Percentiles rank a stretch among this genome's conserved stretches.
Conservation (phyloP, 2,329 filamentous ascomycete species). For the Fusarium sp. region DNA sequence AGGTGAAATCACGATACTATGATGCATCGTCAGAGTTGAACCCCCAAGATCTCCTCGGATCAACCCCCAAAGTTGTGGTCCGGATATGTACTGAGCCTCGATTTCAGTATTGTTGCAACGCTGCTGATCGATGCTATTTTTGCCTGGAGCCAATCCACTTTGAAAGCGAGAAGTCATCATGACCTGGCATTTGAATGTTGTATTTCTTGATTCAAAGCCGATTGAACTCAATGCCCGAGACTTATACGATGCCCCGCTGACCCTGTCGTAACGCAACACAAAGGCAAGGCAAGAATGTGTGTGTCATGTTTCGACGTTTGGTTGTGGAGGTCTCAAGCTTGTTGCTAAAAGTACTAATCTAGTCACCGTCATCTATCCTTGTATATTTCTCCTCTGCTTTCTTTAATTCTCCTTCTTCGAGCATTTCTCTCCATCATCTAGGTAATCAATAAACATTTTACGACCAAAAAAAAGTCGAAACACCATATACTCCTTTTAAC, state of each 20-base stretch:
- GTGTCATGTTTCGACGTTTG: conserved; percentile 17
- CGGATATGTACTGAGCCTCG: not conserved
- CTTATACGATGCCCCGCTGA: conserved; percentile 18
- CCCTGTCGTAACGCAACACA: conserved; percentile 11
- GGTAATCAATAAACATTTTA: not conserved
- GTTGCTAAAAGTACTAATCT: conserved; percentile 11
- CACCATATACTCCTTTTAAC: conserved; percentile 14
- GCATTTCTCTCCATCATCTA: not conserved
- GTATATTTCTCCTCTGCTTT: not conserved
- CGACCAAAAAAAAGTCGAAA: conserved; percentile 6
- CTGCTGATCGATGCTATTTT: conserved; percentile 36
- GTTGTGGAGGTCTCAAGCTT: conserved; percentile 11
- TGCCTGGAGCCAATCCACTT: conserved; percentile 16
- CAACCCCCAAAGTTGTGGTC: conserved; percentile 11
- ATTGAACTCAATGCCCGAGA: not conserved
- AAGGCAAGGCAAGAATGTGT: not conserved
- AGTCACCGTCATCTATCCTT: conserved; percentile 9
- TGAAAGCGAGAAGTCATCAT: conserved; percentile 17
- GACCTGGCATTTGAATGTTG: conserved; percentile 9
- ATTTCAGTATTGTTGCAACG: conserved; percentile 3
- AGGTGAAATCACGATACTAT: conserved; percentile 28
- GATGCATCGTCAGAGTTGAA: conserved; percentile 13
- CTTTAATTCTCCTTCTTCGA: not conserved
- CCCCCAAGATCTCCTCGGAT: conserved; percentile 21
- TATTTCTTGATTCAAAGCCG: conserved; percentile 23